Conservation (phyloP, 1,284 basidiomycete species). For the Phellinidium pouzarii region DNA sequence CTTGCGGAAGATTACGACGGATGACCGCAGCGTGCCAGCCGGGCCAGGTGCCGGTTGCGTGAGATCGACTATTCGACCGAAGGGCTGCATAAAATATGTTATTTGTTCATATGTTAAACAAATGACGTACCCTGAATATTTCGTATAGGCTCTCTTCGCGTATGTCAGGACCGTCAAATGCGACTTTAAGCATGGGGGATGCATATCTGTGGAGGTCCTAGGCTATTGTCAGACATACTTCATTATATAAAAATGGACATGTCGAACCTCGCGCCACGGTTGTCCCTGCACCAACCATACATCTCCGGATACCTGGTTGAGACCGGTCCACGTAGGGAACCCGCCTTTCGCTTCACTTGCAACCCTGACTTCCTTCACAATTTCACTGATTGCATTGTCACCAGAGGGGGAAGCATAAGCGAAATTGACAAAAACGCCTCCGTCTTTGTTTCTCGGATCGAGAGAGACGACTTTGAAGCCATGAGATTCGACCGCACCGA, state of each 20-base stretch:
- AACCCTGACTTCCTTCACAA: constrained; percentile 42
- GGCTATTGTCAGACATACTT: not conserved
- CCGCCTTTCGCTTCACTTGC: constrained; percentile 43
- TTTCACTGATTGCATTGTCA: constrained; percentile 38
- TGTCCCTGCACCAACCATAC: constrained; percentile 78
- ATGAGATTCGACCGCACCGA: constrained; percentile 46
- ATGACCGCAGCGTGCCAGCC: constrained; percentile 61
- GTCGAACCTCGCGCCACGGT: constrained; percentile 81
- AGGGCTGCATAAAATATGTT: constrained; percentile 49
- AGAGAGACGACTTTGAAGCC: constrained; percentile 52
- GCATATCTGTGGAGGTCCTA: constrained; percentile 85
- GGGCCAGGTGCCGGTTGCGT: constrained; percentile 55
- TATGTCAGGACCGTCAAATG: constrained; percentile 83
- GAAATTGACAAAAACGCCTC: constrained; percentile 84
- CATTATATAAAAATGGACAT: constrained; percentile 5
- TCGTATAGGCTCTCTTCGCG: constrained; percentile 71
- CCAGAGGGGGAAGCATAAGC: constrained; percentile 42
- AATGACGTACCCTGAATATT: constrained; percentile 52
- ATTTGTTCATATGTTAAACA: not conserved
- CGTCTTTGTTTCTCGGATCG: constrained; percentile 67
- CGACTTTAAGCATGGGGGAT: constrained; percentile 63
- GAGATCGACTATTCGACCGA: constrained; percentile 74
- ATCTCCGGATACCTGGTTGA: constrained; percentile 38
- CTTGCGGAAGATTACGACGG: constrained; percentile 55
- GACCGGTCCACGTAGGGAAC: constrained; percentile 58